These are phyloP conservation scores for Fraxinus quadrangulata DNA, from an alignment of 257 asterid species.

Conservation along the genomic window DNA sequence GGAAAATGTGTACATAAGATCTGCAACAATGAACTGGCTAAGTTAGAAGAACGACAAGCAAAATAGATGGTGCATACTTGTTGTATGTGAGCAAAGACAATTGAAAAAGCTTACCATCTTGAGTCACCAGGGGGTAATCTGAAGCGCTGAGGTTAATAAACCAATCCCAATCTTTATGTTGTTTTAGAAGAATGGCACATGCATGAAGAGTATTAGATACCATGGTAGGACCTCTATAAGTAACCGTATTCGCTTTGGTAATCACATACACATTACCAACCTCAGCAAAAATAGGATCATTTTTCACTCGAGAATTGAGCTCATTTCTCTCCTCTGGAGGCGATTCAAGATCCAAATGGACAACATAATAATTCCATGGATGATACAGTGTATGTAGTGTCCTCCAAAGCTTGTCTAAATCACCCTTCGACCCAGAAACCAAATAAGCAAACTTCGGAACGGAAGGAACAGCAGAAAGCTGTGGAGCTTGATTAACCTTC, in stretches of 20 bases:
- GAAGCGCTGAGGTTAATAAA: constrained; percentile 97
- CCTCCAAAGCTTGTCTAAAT: constrained; percentile 87
- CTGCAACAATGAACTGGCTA: constrained; percentile 27
- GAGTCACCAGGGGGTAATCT: constrained; percentile 98
- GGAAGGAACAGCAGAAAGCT: constrained; percentile 54
- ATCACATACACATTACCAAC: constrained; percentile 76
- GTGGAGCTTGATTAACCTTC: constrained; percentile 43
- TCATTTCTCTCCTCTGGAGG: constrained; percentile 75
- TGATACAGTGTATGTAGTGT: constrained; percentile 77
- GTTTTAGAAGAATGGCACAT: constrained; percentile 84
- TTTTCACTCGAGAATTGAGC: constrained; percentile 56
- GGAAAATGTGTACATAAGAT: constrained; percentile 41
- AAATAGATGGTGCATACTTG: not conserved
- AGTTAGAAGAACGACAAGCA: not conserved
- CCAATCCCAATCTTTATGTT: constrained; percentile 88
- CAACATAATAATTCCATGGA: constrained; percentile 82
- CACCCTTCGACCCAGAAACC: constrained; percentile 86
- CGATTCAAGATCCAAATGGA: constrained; percentile 89
- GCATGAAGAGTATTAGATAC: constrained; percentile 94
- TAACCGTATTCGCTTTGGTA: constrained; percentile 82
- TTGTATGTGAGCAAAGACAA: not conserved
- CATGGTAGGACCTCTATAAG: constrained; percentile 97
- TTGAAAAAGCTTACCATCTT: constrained; percentile 65
- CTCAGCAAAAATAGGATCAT: constrained; percentile 50
- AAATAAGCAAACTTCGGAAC: constrained; percentile 82